Conservation (phyloP, 768 basidiomycete genomes). For the Lyophyllum shimeji region DNA sequence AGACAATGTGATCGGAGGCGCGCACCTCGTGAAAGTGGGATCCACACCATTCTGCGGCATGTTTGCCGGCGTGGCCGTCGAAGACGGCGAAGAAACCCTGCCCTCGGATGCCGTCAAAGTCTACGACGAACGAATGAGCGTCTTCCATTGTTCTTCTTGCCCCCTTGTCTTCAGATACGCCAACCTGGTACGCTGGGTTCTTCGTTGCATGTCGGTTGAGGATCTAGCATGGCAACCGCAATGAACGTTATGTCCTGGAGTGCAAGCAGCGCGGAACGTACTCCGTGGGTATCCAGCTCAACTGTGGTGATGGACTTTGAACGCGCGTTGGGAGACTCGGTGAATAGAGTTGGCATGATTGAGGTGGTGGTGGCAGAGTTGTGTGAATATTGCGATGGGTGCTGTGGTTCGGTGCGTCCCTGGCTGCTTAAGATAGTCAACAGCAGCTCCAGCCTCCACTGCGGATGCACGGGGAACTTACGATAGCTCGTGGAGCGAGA, state of each 20-base stretch:
- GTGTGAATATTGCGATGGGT: not conserved
- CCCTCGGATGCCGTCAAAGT: constrained; percentile 86
- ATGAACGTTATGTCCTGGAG: not conserved
- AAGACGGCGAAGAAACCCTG: constrained; percentile 99
- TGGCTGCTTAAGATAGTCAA: not conserved
- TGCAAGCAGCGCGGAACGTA: constrained; percentile 34
- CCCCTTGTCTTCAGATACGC: constrained; percentile 83
- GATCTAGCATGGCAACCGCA: constrained; percentile 38
- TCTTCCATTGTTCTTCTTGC: constrained; percentile 96
- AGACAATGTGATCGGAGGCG: constrained; percentile 5
- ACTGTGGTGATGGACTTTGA: constrained; percentile 82
- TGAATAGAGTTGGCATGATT: constrained; percentile 40
- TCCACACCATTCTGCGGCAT: constrained; percentile 99
- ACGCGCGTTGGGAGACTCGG: constrained; percentile 73
- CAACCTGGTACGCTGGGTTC: constrained; percentile 67
- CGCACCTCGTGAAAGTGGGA: constrained; percentile 89
- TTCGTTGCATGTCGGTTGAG: constrained; percentile 75
- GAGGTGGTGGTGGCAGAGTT: not conserved
- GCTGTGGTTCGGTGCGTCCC: not conserved
- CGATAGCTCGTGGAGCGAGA: not conserved
- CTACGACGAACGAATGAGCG: constrained; percentile 93
- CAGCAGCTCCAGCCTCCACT: not conserved
- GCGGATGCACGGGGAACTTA: not conserved
- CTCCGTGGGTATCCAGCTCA: constrained; percentile 75
- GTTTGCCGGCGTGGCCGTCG: constrained; percentile 98